phyloP scores from a whole-genome alignment of 2,329 filamentous ascomycete genomes.

The Alternaria sp. region DNA sequence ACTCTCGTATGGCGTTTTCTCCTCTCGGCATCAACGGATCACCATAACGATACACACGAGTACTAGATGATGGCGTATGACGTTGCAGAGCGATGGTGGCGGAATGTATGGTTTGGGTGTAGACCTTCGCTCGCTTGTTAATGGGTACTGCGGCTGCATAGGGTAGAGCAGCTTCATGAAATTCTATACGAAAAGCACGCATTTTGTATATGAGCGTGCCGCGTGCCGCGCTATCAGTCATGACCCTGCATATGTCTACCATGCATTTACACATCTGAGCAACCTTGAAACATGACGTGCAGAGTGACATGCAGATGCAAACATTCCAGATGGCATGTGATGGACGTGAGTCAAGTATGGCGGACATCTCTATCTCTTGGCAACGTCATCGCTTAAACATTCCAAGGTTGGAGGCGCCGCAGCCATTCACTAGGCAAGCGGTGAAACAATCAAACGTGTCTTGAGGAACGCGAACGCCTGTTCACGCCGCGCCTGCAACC shows the following conservation, averaged over 20 bases:
- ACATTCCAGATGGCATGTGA: background rate
- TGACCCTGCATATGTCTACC: background rate
- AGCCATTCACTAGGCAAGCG: conserved; percentile 13
- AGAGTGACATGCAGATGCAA: background rate
- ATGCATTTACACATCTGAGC: background rate
- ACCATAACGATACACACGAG: conserved; percentile 26
- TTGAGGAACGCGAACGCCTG: conserved; percentile 29
- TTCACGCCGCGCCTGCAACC: conserved; percentile 20
- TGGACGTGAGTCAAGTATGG: background rate
- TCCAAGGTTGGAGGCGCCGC: background rate
- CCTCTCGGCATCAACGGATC: conserved; percentile 23
- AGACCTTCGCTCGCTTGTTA: conserved; percentile 31
- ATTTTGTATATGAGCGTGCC: conserved; percentile 31
- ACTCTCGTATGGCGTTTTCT: conserved; percentile 30
- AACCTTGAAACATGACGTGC: background rate
- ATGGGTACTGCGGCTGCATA: conserved; percentile 23
- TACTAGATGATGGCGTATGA: conserved; percentile 30
- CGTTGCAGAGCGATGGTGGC: conserved; percentile 7
- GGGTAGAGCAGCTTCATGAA: conserved; percentile 23
- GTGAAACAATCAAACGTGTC: conserved; percentile 26
- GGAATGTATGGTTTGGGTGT: conserved; percentile 20
- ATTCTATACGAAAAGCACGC: conserved; percentile 33
- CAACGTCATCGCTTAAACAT: conserved; percentile 15
- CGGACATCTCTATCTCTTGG: conserved; percentile 1
- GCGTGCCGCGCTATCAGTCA: conserved; percentile 24